These are phyloP conservation scores for Ambrosiella beaveri DNA, from an alignment of 2,329 filamentous ascomycete genomes.

Conservation along the genomic window DNA sequence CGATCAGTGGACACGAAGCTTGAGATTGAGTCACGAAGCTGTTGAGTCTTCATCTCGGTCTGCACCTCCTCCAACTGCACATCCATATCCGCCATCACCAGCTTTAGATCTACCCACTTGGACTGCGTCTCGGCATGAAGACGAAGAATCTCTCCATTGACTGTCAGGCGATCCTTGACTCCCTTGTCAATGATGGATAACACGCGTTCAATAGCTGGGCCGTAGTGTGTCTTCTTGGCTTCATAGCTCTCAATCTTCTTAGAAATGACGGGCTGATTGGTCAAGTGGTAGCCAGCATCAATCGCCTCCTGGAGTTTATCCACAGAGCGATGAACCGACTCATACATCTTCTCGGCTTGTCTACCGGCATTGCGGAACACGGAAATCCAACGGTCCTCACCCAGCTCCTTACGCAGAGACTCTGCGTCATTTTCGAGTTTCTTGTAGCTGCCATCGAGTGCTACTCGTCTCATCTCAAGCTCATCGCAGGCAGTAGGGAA, in stretches of 20 bases:
- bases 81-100: constrained; percentile 64
- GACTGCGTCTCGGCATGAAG: constrained; percentile 71
- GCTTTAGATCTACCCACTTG: constrained; percentile 63
- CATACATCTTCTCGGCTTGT: constrained; percentile 91
- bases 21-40: constrained; percentile 80
- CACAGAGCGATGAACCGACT: constrained; percentile 80
- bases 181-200: constrained; percentile 87
- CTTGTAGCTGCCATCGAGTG: constrained; percentile 71
- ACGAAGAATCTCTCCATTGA: constrained; percentile 86
- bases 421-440: constrained; percentile 83
- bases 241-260: constrained; percentile 90
- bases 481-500: constrained; percentile 90
- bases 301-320: constrained; percentile 65
- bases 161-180: constrained; percentile 85
- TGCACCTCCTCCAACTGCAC: constrained; percentile 55
- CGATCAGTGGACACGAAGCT: constrained; percentile 67
- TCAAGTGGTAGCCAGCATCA: constrained; percentile 56
- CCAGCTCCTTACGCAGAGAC: constrained; percentile 70
- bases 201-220: constrained; percentile 80
- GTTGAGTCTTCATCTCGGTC: constrained; percentile 44
- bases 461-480: constrained; percentile 54
- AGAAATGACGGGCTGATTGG: constrained; percentile 48
- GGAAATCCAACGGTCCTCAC: constrained; percentile 88
- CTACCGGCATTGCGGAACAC: constrained; percentile 86
- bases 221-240: constrained; percentile 86